phyloP scores from a whole-genome alignment of 2,329 filamentous ascomycete genomes.

The Aspergillus sp. region DNA sequence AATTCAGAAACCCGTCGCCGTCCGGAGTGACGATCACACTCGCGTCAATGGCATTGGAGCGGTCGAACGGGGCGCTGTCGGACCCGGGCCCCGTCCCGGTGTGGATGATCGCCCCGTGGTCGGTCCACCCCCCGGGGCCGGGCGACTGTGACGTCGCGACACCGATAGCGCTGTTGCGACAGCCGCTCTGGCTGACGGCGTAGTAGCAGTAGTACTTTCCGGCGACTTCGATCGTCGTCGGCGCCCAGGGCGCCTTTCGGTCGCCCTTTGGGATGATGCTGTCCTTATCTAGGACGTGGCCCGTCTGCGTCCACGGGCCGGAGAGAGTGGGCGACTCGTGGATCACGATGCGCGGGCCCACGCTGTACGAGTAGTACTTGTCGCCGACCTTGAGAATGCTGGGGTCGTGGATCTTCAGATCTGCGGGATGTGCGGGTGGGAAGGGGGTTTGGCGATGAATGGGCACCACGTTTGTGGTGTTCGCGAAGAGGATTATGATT shows the following conservation, averaged over 20 bases:
- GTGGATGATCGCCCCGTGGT: slow-evolving; percentile 37
- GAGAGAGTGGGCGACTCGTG: slow-evolving; percentile 26
- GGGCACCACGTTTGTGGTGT: background rate
- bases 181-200: slow-evolving; percentile 61
- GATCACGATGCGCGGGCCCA: slow-evolving; percentile 31
- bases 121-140: slow-evolving; percentile 33
- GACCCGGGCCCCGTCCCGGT: slow-evolving; percentile 30
- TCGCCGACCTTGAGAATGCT: slow-evolving; percentile 27
- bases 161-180: slow-evolving; percentile 63
- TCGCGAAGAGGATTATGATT: background rate
- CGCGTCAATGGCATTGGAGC: slow-evolving; percentile 62
- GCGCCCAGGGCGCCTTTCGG: slow-evolving; percentile 50
- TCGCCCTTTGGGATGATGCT: slow-evolving; percentile 36
- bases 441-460: background rate
- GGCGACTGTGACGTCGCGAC: slow-evolving; percentile 49
- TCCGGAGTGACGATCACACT: slow-evolving; percentile 46
- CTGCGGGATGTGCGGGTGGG: slow-evolving; percentile 9
- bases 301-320: slow-evolving; percentile 31
- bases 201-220: slow-evolving; percentile 65
- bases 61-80: slow-evolving; percentile 32
- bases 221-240: slow-evolving; percentile 58
- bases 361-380: slow-evolving; percentile 33
- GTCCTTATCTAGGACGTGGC: slow-evolving; percentile 27
- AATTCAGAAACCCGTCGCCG: slow-evolving; percentile 52
- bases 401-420: slow-evolving; percentile 32